These are phyloP conservation scores for Boletus semigastroideus DNA, from an alignment of 1,284 basidiomycete species.

Conservation along the genomic window DNA sequence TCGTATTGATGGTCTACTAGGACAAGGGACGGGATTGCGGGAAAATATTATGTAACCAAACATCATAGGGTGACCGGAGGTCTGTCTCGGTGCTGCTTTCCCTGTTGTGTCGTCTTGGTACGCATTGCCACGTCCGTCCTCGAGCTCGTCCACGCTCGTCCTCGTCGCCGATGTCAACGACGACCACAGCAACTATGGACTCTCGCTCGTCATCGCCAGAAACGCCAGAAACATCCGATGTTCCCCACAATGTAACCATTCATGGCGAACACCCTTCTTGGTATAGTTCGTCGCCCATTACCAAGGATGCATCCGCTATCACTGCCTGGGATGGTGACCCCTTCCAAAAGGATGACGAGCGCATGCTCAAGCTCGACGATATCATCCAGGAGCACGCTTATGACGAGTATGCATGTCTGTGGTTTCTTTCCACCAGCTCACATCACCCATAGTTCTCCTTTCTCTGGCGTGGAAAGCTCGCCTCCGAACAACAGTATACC, in stretches of 20 bases:
- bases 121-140: constrained; percentile 1
- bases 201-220: constrained; percentile 70
- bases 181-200: constrained; percentile 51
- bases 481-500: constrained; percentile 6
- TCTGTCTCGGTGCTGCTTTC: constrained; percentile 1
- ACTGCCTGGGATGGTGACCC: constrained; percentile 31
- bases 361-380: constrained; percentile 66
- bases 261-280: constrained; percentile 58
- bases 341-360: constrained; percentile 48
- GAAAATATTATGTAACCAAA: constrained; percentile 25
- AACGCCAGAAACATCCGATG: constrained; percentile 65
- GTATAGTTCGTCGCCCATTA: constrained; percentile 50
- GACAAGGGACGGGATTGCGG: constrained; percentile 2
- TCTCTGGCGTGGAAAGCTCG: constrained; percentile 20
- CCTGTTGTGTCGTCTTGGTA: background rate
- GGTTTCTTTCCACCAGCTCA: background rate
- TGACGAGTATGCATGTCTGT: constrained; percentile 55
- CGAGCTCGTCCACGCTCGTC: constrained; percentile 4
- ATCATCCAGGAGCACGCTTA: constrained; percentile 68
- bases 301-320: constrained; percentile 36
- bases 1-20: background rate
- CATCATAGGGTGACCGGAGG: constrained; percentile 20
- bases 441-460: constrained; percentile 21
- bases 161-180: constrained; percentile 46
- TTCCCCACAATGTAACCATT: constrained; percentile 45